Evolutionary conservation across 202 grass and related monocot genomes (phyloP).

Genomic region (Zizania palustris): DNA sequence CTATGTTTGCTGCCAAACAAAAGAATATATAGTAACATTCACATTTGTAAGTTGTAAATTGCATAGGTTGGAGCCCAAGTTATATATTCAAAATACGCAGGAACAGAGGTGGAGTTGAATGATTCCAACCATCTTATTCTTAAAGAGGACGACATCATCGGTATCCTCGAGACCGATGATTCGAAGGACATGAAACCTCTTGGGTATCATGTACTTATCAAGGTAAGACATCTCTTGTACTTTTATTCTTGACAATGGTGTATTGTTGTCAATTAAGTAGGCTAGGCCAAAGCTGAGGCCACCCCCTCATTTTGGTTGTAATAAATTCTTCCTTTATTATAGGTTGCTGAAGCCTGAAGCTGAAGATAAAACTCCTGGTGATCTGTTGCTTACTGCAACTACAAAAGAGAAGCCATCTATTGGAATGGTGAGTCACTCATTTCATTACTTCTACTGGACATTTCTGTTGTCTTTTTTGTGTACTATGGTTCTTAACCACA

Average conservation of each 20-base stretch:
- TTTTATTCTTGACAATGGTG: neutral
- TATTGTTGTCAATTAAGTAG: neutral
- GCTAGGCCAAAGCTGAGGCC: neutral
- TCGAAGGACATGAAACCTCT: constrained; percentile 86
- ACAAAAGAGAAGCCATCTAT: constrained; percentile 72
- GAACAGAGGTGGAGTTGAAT: constrained; percentile 87
- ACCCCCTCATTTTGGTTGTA: neutral
- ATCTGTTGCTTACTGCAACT: constrained; percentile 61
- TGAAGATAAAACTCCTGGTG: constrained; percentile 76
- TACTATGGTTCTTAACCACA: constrained; percentile 6
- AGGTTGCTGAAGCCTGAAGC: constrained; percentile 77
- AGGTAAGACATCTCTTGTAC: constrained; percentile 47
- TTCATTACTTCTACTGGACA: neutral
- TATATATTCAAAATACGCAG: constrained; percentile 80
- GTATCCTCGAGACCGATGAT: constrained; percentile 77
- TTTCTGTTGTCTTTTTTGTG: neutral
- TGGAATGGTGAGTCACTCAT: constrained; percentile 60
- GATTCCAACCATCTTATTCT: constrained; percentile 75
- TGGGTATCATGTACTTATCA: constrained; percentile 71
- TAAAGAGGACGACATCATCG: constrained; percentile 87
- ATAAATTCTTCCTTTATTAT: constrained; percentile 13
- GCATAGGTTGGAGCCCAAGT: constrained; percentile 64
- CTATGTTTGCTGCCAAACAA: neutral
- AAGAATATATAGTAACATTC: constrained; percentile 19
- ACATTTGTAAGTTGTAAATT: constrained; percentile 22